Base-by-base conservation (phyloP, 371 early-diverging fungal species). In the Mortierella sp. region DNA sequence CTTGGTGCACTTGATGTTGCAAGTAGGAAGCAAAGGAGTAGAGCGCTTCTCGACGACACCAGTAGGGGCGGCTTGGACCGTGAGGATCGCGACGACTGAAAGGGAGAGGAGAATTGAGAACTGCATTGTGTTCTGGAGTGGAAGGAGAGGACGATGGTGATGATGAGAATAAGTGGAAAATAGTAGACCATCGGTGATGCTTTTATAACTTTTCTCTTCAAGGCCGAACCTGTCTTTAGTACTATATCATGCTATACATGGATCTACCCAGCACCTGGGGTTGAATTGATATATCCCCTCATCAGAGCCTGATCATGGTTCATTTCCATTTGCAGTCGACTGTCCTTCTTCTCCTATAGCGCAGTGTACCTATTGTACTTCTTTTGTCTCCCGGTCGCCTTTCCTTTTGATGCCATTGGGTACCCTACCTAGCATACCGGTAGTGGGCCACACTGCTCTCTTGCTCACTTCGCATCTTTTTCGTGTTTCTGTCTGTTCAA, bases 391-490 rank as follows among this genome's bases (percentile, higher is more conserved):
- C 16, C 63, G 63, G 63, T 19, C 31, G 16, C 0, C 31, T 34
- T 63, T 63, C 63, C 63, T 63, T 63, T 63, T 63, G 38, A 63
- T 63, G 34, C 63, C 63, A 63, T 19, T 31, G 8, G 19, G 55
- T 21, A 7, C 54, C 54, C 26, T 28, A 26, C 58, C 58, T 57
- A 26, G 34, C 16, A 9, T 63, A 34, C 34, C 34, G 38, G 34
- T 7, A 19, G 34, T 16, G 31, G 19, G 42, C 42, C 4, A 21
- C 26, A 9, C 16, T 55, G 55, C n/a, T n/a, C 21, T 7, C 38
- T 34, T 34, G 26, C 63, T 11, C 9, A 9, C 10, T 34, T 34
- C 8, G 34, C 31, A 34, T 14, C 34, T 13, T 16, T 34, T 19
- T 58, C 42, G 50, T 50, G 28, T 0, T 28, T 26, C 16, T 60